A percentile compares a stretch with the other conserved stretches of the same genome.
Conservation (phyloP, 345 rosid genomes). For the Citrus inodora region DNA sequence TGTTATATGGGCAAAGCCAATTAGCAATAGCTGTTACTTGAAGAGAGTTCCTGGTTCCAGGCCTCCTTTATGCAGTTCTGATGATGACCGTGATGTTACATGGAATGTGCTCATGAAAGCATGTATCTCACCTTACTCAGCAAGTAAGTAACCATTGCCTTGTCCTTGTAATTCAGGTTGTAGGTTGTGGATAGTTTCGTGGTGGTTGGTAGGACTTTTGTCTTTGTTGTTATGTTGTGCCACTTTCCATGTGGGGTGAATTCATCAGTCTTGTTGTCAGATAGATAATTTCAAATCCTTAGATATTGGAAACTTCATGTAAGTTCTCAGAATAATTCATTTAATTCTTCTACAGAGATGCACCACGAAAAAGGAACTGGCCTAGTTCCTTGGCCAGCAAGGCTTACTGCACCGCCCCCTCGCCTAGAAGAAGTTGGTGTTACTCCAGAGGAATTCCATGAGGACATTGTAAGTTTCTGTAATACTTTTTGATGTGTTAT, state of each 20-base stretch:
- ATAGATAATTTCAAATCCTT: neutral
- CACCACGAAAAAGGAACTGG: conserved; percentile 83
- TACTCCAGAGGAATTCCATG: conserved; percentile 59
- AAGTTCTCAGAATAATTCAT: neutral
- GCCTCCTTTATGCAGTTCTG: conserved; percentile 79
- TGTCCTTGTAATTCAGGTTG: neutral
- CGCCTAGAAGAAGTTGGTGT: conserved; percentile 82
- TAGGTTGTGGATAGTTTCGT: neutral
- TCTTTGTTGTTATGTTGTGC: neutral
- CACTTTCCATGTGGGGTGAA: neutral
- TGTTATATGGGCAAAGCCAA: conserved; percentile 89
- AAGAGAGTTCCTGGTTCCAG: conserved; percentile 59
- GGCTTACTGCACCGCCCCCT: conserved; percentile 70
- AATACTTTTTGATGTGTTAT: neutral
- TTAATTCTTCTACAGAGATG: conserved; percentile 45
- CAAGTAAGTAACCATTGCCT: conserved; percentile 47
- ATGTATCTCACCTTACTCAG: conserved; percentile 80
- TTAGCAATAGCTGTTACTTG: conserved; percentile 78
- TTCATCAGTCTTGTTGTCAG: neutral
- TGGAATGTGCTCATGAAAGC: conserved; percentile 93
- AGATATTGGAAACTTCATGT: neutral
- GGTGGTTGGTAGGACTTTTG: neutral
- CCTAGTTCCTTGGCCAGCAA: conserved; percentile 81
- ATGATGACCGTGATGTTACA: conserved; percentile 75
- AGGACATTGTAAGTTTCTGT: conserved; percentile 62